Evolutionary conservation across 169 alveolate genomes (phyloP).

Genomic region (Cryptosporidium sp.): DNA sequence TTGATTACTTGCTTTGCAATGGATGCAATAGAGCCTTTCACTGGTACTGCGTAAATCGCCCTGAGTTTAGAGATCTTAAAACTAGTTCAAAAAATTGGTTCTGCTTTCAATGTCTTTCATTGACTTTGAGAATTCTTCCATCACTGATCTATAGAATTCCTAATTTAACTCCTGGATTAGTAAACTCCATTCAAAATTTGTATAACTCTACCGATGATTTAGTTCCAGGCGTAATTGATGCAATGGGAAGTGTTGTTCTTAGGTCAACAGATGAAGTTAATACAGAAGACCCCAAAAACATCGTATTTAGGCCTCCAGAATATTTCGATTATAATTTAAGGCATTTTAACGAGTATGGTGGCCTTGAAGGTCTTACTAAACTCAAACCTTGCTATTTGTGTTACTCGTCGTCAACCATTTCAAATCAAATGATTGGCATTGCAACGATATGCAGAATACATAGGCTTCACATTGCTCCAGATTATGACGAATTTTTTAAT

Average conservation of each 20-base stretch:
- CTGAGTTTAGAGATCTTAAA: conserved; percentile 48
- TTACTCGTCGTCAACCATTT: conserved; percentile 28
- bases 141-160: conserved; percentile 20
- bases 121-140: conserved; percentile 57
- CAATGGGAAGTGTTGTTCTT: conserved; percentile 8
- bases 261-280: conserved; percentile 58
- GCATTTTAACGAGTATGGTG: conserved; percentile 33
- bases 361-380: conserved; percentile 50
- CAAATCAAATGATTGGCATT: conserved; percentile 32
- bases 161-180: not conserved
- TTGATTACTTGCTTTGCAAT: conserved; percentile 72
- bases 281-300: conserved; percentile 4
- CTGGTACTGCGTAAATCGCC: conserved; percentile 76
- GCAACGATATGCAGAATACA: conserved; percentile 68
- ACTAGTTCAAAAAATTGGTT: conserved; percentile 39
- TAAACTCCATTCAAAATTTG: conserved; percentile 1
- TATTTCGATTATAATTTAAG: conserved; percentile 10
- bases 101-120: conserved; percentile 56
- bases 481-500: conserved; percentile 61
- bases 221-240: conserved; percentile 47
- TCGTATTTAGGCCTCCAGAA: conserved; percentile 53
- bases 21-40: conserved; percentile 81
- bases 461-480: conserved; percentile 70
- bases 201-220: conserved; percentile 9
- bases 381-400: conserved; percentile 75